A percentile compares a stretch with the other conserved stretches of the same genome.
phyloP scores from a whole-genome alignment of 208 protist species.

The Leishmania lainsoni region DNA sequence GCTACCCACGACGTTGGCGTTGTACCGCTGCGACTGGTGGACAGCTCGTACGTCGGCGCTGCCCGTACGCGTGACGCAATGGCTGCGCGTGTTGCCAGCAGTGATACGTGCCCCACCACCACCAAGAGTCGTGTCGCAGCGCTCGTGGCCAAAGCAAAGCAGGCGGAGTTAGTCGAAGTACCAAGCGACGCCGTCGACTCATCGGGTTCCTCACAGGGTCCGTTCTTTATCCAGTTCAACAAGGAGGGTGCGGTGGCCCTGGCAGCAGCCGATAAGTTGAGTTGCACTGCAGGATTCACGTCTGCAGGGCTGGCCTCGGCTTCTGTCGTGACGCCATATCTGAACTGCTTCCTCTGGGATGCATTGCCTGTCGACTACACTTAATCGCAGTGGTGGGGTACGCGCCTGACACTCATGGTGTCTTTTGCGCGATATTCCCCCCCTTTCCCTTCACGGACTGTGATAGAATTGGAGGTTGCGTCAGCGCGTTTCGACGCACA shows the following conservation, averaged over 20 bases:
- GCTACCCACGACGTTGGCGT: conserved; percentile 43
- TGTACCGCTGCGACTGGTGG: conserved; percentile 51
- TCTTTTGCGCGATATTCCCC: background rate
- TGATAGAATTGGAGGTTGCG: background rate
- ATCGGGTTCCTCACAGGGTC: background rate
- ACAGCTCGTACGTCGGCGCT: conserved; percentile 64
- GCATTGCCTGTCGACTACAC: background rate
- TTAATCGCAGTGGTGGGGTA: background rate
- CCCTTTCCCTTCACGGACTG: background rate
- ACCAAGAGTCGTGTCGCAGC: conserved; percentile 13
- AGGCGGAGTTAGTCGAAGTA: conserved; percentile 5
- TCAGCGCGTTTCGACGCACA: background rate
- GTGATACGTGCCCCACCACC: conserved; percentile 13
- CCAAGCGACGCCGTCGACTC: background rate
- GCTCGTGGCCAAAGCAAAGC: conserved; percentile 6
- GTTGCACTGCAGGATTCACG: background rate
- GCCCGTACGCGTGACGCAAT: conserved; percentile 51
- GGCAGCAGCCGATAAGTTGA: background rate
- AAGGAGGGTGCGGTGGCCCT: background rate
- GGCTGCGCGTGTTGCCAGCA: conserved; percentile 41
- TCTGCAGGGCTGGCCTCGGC: background rate
- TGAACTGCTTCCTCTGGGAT: conserved; percentile 13
- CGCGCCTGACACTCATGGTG: background rate
- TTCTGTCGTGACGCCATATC: background rate
- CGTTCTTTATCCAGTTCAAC: conserved; percentile 22